Conservation (phyloP, 164 flowering plant species). For the Piper longum region DNA sequence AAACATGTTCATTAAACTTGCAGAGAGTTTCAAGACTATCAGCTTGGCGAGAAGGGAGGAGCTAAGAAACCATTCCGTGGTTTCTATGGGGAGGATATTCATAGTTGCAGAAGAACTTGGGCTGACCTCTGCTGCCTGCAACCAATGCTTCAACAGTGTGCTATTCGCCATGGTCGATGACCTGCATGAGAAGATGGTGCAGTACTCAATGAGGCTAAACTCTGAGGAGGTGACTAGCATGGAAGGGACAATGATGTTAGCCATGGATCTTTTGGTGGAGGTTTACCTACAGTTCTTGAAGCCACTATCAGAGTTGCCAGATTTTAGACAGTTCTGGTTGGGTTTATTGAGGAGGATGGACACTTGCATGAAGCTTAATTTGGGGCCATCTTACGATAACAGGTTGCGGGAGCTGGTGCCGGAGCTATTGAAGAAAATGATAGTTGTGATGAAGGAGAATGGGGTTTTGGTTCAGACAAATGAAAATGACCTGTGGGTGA, state of each 20-base stretch:
- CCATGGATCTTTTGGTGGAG: constrained; percentile 64
- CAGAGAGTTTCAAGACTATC: constrained; percentile 58
- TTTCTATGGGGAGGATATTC: constrained; percentile 40
- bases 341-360: constrained; percentile 88
- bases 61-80: constrained; percentile 61
- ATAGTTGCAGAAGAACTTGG: constrained; percentile 46
- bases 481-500: constrained; percentile 77
- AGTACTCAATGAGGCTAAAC: constrained; percentile 65
- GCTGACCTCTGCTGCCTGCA: constrained; percentile 34
- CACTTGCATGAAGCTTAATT: constrained; percentile 77
- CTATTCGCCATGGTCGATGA: constrained; percentile 90
- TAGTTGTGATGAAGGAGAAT: constrained; percentile 51
- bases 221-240: constrained; percentile 66
- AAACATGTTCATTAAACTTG: constrained; percentile 49
- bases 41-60: constrained; percentile 82
- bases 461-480: constrained; percentile 44
- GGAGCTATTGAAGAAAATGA: constrained; percentile 47
- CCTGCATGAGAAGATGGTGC: constrained; percentile 73
- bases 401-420: constrained; percentile 43
- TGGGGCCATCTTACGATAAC: constrained; percentile 43
- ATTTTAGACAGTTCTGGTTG: constrained; percentile 72
- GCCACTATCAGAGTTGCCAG: constrained; percentile 33
- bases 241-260: constrained; percentile 60
- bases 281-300: constrained; percentile 50
- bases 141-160: constrained; percentile 45